Conservation (phyloP, 2,329 filamentous ascomycete species). For the Fusarium ramigenum region DNA sequence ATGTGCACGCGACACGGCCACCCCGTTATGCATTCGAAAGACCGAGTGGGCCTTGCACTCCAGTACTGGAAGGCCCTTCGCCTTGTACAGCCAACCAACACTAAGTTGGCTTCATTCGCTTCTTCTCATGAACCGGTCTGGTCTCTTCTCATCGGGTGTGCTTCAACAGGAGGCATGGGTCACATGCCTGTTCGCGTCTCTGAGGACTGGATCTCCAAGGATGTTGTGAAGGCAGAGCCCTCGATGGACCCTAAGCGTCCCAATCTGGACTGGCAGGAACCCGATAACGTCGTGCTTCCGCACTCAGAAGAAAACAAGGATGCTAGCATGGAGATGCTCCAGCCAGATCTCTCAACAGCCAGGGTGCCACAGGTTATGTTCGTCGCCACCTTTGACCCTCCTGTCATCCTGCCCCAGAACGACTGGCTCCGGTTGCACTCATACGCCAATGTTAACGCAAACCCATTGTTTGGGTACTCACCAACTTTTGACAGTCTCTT, state of each 20-base stretch:
- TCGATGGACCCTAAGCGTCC: conserved; percentile 53
- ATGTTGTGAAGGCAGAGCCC: conserved; percentile 67
- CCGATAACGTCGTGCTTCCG: conserved; percentile 69
- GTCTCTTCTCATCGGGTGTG: conserved; percentile 75
- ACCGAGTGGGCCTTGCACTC: conserved; percentile 73
- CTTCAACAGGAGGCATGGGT: conserved; percentile 55
- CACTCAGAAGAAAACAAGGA: conserved; percentile 58
- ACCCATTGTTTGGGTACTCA: conserved; percentile 46
- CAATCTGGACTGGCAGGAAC: conserved; percentile 77
- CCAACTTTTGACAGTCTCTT: conserved; percentile 67
- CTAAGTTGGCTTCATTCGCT: conserved; percentile 50
- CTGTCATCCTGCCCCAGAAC: conserved; percentile 73
- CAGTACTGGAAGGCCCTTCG: conserved; percentile 80
- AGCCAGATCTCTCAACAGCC: conserved; percentile 54
- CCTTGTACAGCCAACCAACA: conserved; percentile 53
- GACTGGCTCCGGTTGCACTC: conserved; percentile 71
- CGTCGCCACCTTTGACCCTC: conserved; percentile 77
- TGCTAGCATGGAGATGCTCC: conserved; percentile 62
- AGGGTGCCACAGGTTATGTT: conserved; percentile 78
- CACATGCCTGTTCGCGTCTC: conserved; percentile 75
- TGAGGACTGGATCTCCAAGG: conserved; percentile 76
- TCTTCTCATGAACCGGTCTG: conserved; percentile 64
- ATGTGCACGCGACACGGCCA: conserved; percentile 76
- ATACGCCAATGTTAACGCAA: conserved; percentile 59
- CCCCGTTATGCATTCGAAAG: conserved; percentile 75